Conservation (phyloP, 805 yeast species). For the Candida tallmaniae region DNA sequence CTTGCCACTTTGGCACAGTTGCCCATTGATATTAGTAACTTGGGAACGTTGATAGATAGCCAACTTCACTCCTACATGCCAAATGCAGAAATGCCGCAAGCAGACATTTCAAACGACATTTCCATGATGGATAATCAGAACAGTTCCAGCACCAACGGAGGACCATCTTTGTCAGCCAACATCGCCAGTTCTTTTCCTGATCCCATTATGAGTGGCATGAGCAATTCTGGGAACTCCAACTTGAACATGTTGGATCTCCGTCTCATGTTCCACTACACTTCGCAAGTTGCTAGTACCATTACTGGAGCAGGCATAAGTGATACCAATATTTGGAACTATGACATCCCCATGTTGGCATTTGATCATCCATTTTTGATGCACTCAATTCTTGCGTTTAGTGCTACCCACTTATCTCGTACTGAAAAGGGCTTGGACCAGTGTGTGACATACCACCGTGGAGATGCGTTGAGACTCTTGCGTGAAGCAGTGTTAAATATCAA, state of each 20-base stretch:
- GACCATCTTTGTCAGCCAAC: conserved; percentile 11
- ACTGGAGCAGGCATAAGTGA: conserved; percentile 89
- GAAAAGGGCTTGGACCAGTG: conserved; percentile 73
- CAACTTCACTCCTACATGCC: conserved; percentile 11
- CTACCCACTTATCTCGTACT: conserved; percentile 81
- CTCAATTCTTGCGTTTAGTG: conserved; percentile 83
- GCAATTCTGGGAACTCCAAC: conserved; percentile 11
- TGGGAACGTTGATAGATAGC: conserved; percentile 26
- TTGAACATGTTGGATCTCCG: conserved; percentile 73
- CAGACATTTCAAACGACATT: neutral
- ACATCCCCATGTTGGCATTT: conserved; percentile 85
- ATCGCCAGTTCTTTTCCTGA: conserved; percentile 11
- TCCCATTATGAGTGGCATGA: conserved; percentile 10
- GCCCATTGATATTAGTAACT: conserved; percentile 35
- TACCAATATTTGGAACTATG: conserved; percentile 79
- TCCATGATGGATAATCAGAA: neutral
- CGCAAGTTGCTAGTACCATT: conserved; percentile 80
- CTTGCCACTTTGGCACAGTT: conserved; percentile 41
- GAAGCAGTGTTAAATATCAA: conserved; percentile 84
- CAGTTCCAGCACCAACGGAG: neutral
- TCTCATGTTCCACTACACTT: conserved; percentile 82
- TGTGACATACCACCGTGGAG: conserved; percentile 83
- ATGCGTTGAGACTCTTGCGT: conserved; percentile 73
- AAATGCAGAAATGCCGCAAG: neutral
- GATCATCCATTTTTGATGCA: conserved; percentile 90